These are phyloP conservation scores for Hansenula sp. DNA, from an alignment of 1,139 yeast species.

Conservation along the genomic window DNA sequence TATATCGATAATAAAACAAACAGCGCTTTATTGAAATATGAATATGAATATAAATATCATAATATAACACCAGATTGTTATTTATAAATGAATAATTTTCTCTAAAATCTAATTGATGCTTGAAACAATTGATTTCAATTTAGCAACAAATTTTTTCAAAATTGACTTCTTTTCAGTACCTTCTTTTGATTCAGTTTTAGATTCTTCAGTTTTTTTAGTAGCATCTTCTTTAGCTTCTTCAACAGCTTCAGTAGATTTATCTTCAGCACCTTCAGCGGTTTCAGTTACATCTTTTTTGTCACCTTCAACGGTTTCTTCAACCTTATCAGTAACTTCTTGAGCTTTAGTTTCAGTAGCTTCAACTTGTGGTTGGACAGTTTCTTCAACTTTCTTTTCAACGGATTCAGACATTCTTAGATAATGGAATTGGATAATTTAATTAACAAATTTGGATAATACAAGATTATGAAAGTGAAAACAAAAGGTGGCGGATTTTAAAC, in stretches of 20 bases:
- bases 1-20: no score
- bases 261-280: constrained; percentile 14
- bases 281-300: constrained; percentile 17
- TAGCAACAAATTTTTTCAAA: constrained; percentile 45
- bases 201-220: constrained; percentile 13
- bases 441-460: constrained; percentile 16
- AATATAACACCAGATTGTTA: not conserved
- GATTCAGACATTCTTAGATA: constrained; percentile 6
- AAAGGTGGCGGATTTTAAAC: not conserved
- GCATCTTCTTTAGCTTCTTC: constrained; percentile 18
- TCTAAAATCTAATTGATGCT: constrained; percentile 13
- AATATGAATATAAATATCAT: no score
- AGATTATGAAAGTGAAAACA: not conserved
- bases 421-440: not conserved
- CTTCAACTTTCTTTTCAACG: constrained; percentile 20
- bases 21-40: no score
- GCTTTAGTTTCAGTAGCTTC: constrained; percentile 16
- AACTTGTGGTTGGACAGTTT: constrained; percentile 17
- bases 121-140: constrained; percentile 36
- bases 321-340: not conserved
- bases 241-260: constrained; percentile 10
- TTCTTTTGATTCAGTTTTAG: not conserved
- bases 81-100: not conserved
- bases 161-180: constrained; percentile 40
- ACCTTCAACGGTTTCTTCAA: constrained; percentile 15